Evolutionary conservation across 2,329 filamentous ascomycete species (phyloP).

Genomic region (Aspergillus novoparasiticus): DNA sequence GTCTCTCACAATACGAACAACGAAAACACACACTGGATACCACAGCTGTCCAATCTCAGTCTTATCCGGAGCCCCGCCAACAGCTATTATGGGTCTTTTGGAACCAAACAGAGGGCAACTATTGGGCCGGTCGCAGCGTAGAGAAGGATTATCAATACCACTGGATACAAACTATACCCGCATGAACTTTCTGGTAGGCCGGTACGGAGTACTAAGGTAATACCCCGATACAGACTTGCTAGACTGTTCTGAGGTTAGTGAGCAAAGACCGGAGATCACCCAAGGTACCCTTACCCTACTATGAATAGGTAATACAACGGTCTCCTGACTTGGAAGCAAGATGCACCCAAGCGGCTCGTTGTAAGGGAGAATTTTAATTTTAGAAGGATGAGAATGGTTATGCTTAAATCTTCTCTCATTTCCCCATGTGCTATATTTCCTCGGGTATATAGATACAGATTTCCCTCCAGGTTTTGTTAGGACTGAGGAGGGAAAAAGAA

Average conservation of each 20-base stretch:
- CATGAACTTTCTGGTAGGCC: neutral
- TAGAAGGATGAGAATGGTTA: neutral
- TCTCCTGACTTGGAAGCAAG: conserved; percentile 2
- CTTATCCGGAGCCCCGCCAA: conserved; percentile 13
- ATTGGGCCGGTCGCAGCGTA: conserved; percentile 13
- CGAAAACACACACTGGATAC: neutral
- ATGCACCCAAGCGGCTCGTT: neutral
- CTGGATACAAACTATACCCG: conserved; percentile 5
- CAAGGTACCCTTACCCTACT: neutral
- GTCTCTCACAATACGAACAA: conserved; percentile 11
- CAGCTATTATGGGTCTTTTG: conserved; percentile 6
- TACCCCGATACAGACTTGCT: neutral
- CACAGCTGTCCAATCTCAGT: neutral
- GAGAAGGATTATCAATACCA: conserved; percentile 10
- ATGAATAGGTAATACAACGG: conserved; percentile 1
- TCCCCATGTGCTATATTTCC: neutral
- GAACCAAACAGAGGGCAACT: conserved; percentile 2
- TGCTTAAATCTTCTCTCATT: neutral
- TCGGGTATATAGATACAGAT: neutral
- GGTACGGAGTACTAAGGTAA: neutral
- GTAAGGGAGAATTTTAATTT: neutral
- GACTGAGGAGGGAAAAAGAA: neutral
- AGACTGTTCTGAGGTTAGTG: neutral
- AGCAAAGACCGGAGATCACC: conserved; percentile 2
- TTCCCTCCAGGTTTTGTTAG: neutral